Base-by-base conservation (phyloP, 2,329 filamentous ascomycete species). In the Colletotrichum lini region DNA sequence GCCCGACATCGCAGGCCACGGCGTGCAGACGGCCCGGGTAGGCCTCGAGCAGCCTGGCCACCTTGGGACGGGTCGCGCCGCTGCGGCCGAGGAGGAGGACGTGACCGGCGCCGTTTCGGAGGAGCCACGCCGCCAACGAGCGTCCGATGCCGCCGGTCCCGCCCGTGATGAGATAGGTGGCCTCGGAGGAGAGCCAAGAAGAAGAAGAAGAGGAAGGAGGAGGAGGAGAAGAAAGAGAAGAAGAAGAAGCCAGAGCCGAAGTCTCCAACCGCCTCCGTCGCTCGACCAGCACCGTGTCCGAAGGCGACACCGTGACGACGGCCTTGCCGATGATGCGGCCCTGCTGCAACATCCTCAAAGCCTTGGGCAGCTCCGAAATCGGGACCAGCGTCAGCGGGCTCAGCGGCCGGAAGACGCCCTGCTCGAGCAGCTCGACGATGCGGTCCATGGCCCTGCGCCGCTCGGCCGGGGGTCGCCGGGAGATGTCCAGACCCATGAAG, bases 401-500 rank as follows among this genome's bases (percentile, higher is more conserved):
- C 30, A 35, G 30, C 30, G 30, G 30, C 30, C 30, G 26, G 12
- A 7, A 30, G 49, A 15, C 49, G 49, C 13, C 49, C 26, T 23
- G 10, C 6, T 5, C 49, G 26, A 52, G 23, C 15, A 18, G 44
- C 16, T 35, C 30, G 30, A 35, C 30, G 15, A 47, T 47, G 44
- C 15, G 18, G 15, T 15, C 18, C 44, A n/a, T 18, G 16, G 16
- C 44, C 16, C 18, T 35, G 30, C 42, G 12, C 77, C 76, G 3
- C 78, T 78, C 63, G 16, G 71, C 44, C 42, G 54, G 68, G 8
- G 67, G 59, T 9, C 30, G 30, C 30, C 30, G 30, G 26, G 6
- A 23, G 7, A 86, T 70, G 73, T 86, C 82, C 2, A 86, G 78
- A 0, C 80, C 81, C 2, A 81, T 75, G 66, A 86, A 86, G 1